These are phyloP conservation scores for Crithidia thermophila DNA, from an alignment of 208 protist genomes.

Conservation along the genomic window DNA sequence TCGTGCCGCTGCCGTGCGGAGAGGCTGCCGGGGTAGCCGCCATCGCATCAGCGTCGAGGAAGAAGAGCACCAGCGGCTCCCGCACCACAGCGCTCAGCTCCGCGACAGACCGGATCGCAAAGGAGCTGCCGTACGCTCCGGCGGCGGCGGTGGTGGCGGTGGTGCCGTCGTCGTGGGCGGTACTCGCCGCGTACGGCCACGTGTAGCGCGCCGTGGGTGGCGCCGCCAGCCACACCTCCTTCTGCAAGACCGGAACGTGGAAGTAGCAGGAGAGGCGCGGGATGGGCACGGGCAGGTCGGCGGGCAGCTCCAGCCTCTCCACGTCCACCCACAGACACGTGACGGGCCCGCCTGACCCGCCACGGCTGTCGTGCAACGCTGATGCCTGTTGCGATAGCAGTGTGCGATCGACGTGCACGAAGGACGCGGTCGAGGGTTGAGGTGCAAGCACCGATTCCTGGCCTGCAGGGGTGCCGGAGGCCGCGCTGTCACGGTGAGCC, in stretches of 20 bases:
- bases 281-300: conserved; percentile 37
- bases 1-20: background rate
- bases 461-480: background rate
- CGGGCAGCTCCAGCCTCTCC: conserved; percentile 62
- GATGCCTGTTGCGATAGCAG: conserved; percentile 18
- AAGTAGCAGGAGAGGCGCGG: conserved; percentile 87
- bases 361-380: background rate
- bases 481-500: background rate
- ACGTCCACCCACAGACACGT: conserved; percentile 53
- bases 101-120: conserved; percentile 44
- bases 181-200: conserved; percentile 56
- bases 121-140: conserved; percentile 19
- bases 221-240: conserved; percentile 70
- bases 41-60: conserved; percentile 69
- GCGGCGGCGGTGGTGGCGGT: conserved; percentile 30
- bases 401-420: conserved; percentile 32
- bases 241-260: conserved; percentile 37
- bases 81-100: conserved; percentile 54
- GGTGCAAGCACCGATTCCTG: background rate
- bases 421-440: conserved; percentile 10
- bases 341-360: background rate
- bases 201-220: conserved; percentile 68
- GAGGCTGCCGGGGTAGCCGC: background rate
- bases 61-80: conserved; percentile 83
- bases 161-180: conserved; percentile 16